Base-by-base conservation (phyloP, 2,329 filamentous ascomycete genomes). In the Thelonectria blattea region DNA sequence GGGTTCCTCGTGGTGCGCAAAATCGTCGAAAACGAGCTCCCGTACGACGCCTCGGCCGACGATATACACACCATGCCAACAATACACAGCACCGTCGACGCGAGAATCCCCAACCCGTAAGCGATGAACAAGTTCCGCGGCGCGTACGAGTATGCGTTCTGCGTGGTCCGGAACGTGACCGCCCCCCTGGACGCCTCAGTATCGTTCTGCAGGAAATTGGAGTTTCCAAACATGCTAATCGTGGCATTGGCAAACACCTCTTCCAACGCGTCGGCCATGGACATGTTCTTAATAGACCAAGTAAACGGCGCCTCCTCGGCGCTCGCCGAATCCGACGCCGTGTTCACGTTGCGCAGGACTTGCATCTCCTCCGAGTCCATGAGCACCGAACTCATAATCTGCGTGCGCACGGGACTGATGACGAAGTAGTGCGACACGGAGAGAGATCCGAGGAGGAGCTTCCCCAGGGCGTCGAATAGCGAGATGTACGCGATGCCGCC, bases 361-460 rank as follows among this genome's bases (percentile, higher is more conserved):
- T 53, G 30, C 61, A 63, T 51, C 11, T 63, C 58, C n/a, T 37
- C 14, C n/a, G 61, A 15, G 12, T 63, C 48, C 53, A 63, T 61
- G 6, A 63, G 49, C 42, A 61, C 20, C 3, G 61, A 45, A 12
- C 46, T 57, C 5, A 48, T 50, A 10, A 63, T 42, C n/a, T 51
- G 61, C 1, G 58, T 61, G 12, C 22, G 17, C 0, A 6, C 24
- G 1, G 58, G 6, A 5, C 2, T 17, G 14, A 58, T 48, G 7
- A 14, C 43, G 1, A 58, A 58, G 0, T 61, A 61, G 14, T 63
- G 58, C 0, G 61, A 53, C 2, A 20, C n/a, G 0, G 18, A 12
- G 2, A 63, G 24, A 4, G 3, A 52, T 1, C 61, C 61, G 15
- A 61, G 22, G 1, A 63, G n/a, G 1, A 63, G 37, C n/a, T 17